Evolutionary conservation across 306 rosid genomes (phyloP).

Genomic region (Purshia tridentata): DNA sequence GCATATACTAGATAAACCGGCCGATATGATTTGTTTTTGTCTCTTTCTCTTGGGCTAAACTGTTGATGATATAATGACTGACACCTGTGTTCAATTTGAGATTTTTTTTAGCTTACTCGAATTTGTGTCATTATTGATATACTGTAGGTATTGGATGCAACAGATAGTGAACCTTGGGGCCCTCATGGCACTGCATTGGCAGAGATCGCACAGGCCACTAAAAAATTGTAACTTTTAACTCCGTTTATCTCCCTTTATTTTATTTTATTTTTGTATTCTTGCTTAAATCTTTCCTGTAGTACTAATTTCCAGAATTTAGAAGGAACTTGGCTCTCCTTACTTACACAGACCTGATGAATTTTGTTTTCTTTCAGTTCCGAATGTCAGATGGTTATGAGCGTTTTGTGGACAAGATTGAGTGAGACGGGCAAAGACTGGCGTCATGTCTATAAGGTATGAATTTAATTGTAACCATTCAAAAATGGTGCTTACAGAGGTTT

Average conservation of each 20-base stretch:
- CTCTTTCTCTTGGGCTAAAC: background rate
- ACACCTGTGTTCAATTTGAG: background rate
- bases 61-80: background rate
- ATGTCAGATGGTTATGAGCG: slow-evolving; percentile 98
- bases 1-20: background rate
- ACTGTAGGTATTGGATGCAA: slow-evolving; percentile 89
- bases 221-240: slow-evolving; percentile 61
- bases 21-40: background rate
- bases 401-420: slow-evolving; percentile 87
- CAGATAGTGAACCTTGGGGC: slow-evolving; percentile 99
- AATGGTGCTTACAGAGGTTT: slow-evolving; percentile 1
- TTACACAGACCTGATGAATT: slow-evolving; percentile 27
- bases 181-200: slow-evolving; percentile 95
- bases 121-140: slow-evolving; percentile 15
- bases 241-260: background rate
- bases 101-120: background rate
- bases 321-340: background rate
- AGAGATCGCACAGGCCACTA: slow-evolving; percentile 93
- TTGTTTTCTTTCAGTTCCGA: slow-evolving; percentile 65
- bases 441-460: slow-evolving; percentile 86
- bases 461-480: slow-evolving; percentile 1
- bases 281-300: background rate
- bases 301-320: slow-evolving; percentile 1
- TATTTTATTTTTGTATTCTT: background rate
- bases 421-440: slow-evolving; percentile 99